Conservation (phyloP, 768 basidiomycete species). For the Mycena indigotica region DNA sequence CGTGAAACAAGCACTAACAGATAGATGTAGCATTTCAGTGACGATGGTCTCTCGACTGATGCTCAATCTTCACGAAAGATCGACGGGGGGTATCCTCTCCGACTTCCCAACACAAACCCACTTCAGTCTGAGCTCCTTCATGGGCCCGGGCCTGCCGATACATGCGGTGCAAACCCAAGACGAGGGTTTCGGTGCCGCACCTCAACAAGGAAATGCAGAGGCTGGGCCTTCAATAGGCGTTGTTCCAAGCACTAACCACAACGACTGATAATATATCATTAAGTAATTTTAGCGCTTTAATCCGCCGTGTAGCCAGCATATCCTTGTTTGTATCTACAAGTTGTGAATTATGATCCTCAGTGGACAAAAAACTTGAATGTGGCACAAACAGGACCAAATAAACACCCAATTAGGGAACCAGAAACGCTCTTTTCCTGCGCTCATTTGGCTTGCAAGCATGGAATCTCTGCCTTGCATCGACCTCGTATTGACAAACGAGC, state of each 20-base stretch:
- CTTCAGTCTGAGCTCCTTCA: neutral
- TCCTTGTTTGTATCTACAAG: neutral
- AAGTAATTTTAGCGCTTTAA: neutral
- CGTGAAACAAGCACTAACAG: neutral
- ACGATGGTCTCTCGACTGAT: slow-evolving; percentile 3
- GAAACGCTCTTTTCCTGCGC: too few species aligned
- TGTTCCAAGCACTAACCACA: neutral
- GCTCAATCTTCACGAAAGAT: slow-evolving; percentile 6
- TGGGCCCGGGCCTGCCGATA: neutral
- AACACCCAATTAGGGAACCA: too few species aligned
- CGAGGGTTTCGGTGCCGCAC: neutral
- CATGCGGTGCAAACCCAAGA: neutral
- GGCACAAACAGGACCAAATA: too few species aligned
- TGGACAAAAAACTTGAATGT: too few species aligned
- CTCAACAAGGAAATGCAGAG: neutral
- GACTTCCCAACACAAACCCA: neutral
- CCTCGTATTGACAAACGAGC: neutral
- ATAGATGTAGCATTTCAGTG: neutral
- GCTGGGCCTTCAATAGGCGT: neutral
- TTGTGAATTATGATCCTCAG: neutral
- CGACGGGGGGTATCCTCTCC: neutral
- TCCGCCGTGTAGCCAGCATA: neutral
- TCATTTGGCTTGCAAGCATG: too few species aligned
- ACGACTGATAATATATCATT: neutral
- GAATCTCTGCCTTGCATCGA: neutral